These are phyloP conservation scores for Metschnikowia orientalis DNA, from an alignment of 805 yeast genomes.

Conservation along the genomic window DNA sequence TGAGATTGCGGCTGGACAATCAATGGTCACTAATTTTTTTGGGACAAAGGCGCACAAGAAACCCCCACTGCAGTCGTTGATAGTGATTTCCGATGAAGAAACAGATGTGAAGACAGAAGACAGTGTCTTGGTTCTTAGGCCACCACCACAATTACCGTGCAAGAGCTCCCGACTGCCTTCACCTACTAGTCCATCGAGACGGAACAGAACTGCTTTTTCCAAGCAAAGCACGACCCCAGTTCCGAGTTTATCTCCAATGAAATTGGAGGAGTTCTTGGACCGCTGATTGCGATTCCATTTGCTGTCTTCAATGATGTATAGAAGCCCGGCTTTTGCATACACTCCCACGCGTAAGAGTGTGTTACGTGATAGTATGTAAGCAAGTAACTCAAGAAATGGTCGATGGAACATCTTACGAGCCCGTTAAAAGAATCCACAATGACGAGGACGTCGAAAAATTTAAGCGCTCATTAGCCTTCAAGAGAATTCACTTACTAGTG, in stretches of 20 bases:
- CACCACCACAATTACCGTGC: no score
- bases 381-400: neutral
- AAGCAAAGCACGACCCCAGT: no score
- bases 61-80: constrained; percentile 8
- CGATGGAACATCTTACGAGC: constrained; percentile 7
- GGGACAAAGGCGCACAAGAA: constrained; percentile 4
- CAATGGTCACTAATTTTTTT: constrained; percentile 17
- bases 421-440: constrained; percentile 10
- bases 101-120: constrained; percentile 6
- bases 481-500: constrained; percentile 14
- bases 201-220: no score
- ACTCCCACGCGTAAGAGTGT: no score
- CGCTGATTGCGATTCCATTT: no score
- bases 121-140: neutral
- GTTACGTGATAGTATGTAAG: no score
- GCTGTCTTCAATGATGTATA: no score
- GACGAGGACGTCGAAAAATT: constrained; percentile 12
- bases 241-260: no score
- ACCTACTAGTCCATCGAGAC: no score
- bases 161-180: no score
- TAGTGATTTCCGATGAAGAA: constrained; percentile 14
- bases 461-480: constrained; percentile 12
- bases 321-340: no score
- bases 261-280: no score
- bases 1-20: constrained; percentile 17